phyloP scores from a whole-genome alignment of 495 filamentous ascomycete genomes.

The Talaromyces borbonicus region DNA sequence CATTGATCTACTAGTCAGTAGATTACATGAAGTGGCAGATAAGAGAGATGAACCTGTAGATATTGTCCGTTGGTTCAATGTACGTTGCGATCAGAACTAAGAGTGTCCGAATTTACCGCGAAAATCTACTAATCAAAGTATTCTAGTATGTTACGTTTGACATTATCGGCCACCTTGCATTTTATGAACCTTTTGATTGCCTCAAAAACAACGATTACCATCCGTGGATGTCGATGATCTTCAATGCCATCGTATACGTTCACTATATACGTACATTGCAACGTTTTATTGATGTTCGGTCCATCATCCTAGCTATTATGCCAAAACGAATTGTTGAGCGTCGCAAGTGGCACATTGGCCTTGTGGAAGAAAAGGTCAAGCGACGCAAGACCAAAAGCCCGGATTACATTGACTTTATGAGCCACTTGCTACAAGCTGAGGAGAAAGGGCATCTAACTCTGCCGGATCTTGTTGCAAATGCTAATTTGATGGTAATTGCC shows the following conservation, averaged over 20 bases:
- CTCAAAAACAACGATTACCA: constrained; percentile 32
- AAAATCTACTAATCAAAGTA: not conserved
- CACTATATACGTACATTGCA: constrained; percentile 1
- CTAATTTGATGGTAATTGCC: constrained; percentile 39
- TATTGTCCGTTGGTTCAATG: constrained; percentile 1
- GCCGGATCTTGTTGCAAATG: constrained; percentile 17
- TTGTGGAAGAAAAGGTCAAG: constrained; percentile 1
- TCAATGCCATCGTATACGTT: constrained; percentile 18
- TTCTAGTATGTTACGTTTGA: constrained; percentile 35
- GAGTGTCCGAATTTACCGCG: constrained; percentile 10
- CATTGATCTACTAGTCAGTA: constrained; percentile 16
- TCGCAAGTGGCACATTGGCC: constrained; percentile 2
- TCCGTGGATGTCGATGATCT: constrained; percentile 34
- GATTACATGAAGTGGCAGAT: not conserved
- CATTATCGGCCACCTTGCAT: constrained; percentile 36
- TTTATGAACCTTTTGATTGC: constrained; percentile 41
- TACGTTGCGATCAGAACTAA: constrained; percentile 17
- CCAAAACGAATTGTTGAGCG: constrained; percentile 1
- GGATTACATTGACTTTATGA: constrained; percentile 1
- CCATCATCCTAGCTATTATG: not conserved
- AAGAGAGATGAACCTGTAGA: constrained; percentile 6
- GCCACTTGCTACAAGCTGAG: not conserved
- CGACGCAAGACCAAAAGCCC: not conserved
- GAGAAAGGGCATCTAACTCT: not conserved
- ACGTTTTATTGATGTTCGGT: constrained; percentile 1